Evolutionary conservation across 106 monocot species (phyloP).

Genomic region (Acanthochlamys bracteata): DNA sequence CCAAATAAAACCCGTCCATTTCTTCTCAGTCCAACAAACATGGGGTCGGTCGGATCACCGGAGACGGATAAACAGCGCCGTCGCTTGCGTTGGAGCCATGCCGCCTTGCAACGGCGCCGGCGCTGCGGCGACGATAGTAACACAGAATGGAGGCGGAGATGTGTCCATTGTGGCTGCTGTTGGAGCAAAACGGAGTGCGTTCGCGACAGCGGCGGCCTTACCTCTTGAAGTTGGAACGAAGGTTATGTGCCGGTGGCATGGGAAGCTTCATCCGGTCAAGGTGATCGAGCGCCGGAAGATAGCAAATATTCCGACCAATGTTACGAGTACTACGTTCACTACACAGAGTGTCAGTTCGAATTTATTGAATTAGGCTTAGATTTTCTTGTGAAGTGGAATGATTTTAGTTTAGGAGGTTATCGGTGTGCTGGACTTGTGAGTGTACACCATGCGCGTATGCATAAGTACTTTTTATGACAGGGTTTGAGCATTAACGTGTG

Average conservation of each 20-base stretch:
- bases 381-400: background rate
- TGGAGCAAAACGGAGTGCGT: background rate
- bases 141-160: conserved; percentile 2
- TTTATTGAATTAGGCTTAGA: conserved; percentile 18
- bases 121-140: background rate
- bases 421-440: too few species aligned
- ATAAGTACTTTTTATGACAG: too few species aligned
- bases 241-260: conserved; percentile 89
- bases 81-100: conserved; percentile 26
- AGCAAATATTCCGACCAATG: conserved; percentile 5
- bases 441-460: too few species aligned
- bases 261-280: conserved; percentile 90
- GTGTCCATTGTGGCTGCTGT: background rate
- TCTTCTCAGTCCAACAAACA: conserved; percentile 1
- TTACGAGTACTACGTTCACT: conserved; percentile 96
- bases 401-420: too few species aligned
- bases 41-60: conserved; percentile 68
- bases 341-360: conserved; percentile 73
- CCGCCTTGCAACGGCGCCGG: conserved; percentile 17
- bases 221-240: conserved; percentile 85
- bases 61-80: too few species aligned
- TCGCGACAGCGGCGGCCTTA: conserved; percentile 5
- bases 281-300: conserved; percentile 83
- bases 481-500: too few species aligned
- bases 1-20: background rate